Conservation (phyloP, 768 basidiomycete genomes). For the Leccinum arenicola region DNA sequence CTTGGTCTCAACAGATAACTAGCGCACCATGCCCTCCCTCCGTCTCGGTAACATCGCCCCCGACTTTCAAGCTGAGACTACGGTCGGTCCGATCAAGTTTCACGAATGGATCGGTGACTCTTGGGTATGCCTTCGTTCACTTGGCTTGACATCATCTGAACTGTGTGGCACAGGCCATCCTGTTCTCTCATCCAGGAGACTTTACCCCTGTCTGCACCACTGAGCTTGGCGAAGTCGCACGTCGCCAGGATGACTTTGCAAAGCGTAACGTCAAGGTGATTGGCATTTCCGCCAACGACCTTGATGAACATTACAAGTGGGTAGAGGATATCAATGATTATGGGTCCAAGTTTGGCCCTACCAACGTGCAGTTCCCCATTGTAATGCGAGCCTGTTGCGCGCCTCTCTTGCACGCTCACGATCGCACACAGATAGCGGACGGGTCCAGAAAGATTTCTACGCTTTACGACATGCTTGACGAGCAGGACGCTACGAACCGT, state of each 20-base stretch:
- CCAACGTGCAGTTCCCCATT: conserved; percentile 88
- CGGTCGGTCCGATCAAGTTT: conserved; percentile 83
- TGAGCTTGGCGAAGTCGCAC: conserved; percentile 94
- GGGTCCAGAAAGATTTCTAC: conserved; percentile 79
- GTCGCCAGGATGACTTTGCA: conserved; percentile 79
- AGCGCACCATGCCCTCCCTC: conserved; percentile 45
- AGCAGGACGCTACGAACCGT: conserved; percentile 89
- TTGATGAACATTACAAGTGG: conserved; percentile 85
- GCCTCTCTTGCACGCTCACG: conserved; percentile 10
- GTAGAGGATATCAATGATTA: conserved; percentile 83
- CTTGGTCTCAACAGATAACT: background rate
- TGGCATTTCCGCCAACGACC: conserved; percentile 88
- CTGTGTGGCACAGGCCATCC: conserved; percentile 54
- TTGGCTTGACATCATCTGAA: background rate
- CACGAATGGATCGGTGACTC: conserved; percentile 89
- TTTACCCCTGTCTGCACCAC: conserved; percentile 96
- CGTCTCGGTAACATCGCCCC: conserved; percentile 88
- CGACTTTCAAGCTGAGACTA: conserved; percentile 90
- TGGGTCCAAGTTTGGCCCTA: conserved; percentile 67
- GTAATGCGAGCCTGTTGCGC: conserved; percentile 34
- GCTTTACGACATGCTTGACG: conserved; percentile 94
- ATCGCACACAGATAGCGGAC: conserved; percentile 75
- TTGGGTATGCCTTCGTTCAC: conserved; percentile 57
- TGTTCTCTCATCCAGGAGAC: conserved; percentile 95
- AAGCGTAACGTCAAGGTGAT: conserved; percentile 91